Base-by-base conservation (phyloP, 192 early-diverging fungal genomes). In the Diversispora epigaea region DNA sequence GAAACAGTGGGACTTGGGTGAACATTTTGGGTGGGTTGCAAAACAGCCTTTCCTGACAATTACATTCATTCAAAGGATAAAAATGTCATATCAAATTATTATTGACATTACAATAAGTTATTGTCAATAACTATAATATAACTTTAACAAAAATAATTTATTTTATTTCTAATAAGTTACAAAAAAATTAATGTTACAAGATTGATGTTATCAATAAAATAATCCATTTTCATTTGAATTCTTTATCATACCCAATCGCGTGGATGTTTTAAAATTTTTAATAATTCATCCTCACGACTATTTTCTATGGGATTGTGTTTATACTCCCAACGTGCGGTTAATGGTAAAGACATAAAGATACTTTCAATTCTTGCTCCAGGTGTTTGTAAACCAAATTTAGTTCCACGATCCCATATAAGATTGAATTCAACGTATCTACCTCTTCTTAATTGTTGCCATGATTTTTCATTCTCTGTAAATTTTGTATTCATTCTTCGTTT, bases 341-440 rank as follows among this genome's bases (percentile, higher is more conserved):
- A 81, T 3, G 97, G 97, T 78, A 99, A 82, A 72, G 91, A 91
- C 91, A 96, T 93, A 71, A 99, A 79, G 17, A 99, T 94, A 76
- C 93, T 95, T 80, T 99, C 97, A 68, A 98, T 98, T 41, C 97
- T 84, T 3, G 93, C 95, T 54, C 96, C 95, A 12, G 97, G 97
- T 21, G 97, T 99, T 77, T 92, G 88, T 50, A 99, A 83, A 17
- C 97, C 97, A 84, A 98, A 99, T 84, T 99, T 99, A 46, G 97
- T 99, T 22, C 97, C 97, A 58, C 97, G 90, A 81, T 99, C 97
- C 75, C 94, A 90, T 17, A 98, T 92, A 77, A 99, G 82, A 79
- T 99, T 99, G 81, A 99, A 99, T 78, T 99, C 97, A 32, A 95
- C 96, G 83, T 99, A 99, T 43, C 95, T 87, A 10, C 97, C 97